Base-by-base conservation (phyloP, 345 rosid species). In the Streptanthus diversifolius region DNA sequence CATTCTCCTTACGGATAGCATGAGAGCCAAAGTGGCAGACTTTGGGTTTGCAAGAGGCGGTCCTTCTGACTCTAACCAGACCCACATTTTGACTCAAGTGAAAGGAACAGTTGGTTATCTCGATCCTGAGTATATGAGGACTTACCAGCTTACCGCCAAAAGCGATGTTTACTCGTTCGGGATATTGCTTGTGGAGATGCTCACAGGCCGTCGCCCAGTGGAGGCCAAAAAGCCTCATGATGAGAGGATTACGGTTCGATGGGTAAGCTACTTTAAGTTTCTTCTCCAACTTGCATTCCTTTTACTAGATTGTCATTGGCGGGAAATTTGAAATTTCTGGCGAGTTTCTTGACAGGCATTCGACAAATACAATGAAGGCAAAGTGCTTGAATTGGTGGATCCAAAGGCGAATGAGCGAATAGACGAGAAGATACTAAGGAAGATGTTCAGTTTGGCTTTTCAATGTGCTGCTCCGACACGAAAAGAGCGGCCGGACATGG, bases 21-120 rank as follows among this genome's bases (percentile, higher is more conserved):
- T 95, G 96, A 86, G 96, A 83, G 97, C 97, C 61, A 95, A 95
- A 80, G 97, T 95, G 55, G 91, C 96, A 7, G 96, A 95, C 81
- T 95, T 95, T 49, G 99, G 99, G 47, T 95, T 95, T 45, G 98
- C 98, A 39, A 87, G 88, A 81, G 80, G 83, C n/a, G 97, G 95
- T 51, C 79, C 89, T 0, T 63, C 82, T 58, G 89, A 92, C 15
- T 5, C 87, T 7, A 90, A 89, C 66, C 80, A 80, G 8, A 88
- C 96, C 14, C 97, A 91, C 57, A 77, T 95, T 58, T 86, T 92
- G 59, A 91, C 98, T 39, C 84, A 91, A 85, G 92, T 91, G 72
- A 95, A 87, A 81, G 99, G 99, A 72, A 95, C 99, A 12, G 82
- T 95, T 32, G 98, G 99, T 73, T 95, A 95, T 77, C 91, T 95